Base-by-base conservation (phyloP, 345 rosid species). In the Ceriops tagal region DNA sequence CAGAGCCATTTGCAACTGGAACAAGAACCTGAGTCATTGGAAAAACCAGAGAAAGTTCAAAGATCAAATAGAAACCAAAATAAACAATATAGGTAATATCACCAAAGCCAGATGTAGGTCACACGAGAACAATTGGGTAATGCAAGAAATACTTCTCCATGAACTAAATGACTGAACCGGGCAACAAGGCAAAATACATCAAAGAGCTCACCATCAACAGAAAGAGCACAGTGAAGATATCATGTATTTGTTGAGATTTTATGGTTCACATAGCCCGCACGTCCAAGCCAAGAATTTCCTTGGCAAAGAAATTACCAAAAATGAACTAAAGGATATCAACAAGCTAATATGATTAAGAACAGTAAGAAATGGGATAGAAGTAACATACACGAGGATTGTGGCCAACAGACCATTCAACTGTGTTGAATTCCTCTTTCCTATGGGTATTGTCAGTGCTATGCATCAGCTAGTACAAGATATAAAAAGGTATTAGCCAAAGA, bases 1-100 rank as follows among this genome's bases (percentile, higher is more conserved):
- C 92, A 68, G 88, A 91, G 52, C 96, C 97, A 67, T 91, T 89
- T 73, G 97, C 96, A 74, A 87, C 82, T 18, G 97, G 93, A 74
- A 93, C 69, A 31, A 93, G 95, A 73, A 89, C 93, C 96, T 93
- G 84, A 53, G 35, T 18, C 71, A 72, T 70, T 69, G 32, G 59
- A 73, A 51, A 32, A 37, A 35, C 68, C 1, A 30, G 22, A 59
- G 30, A 31, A 69, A 31, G 37, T 18, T 31, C 1, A 61, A 27
- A 61, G 32, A 18, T 69, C 21, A n/a, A 24, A 28, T 39, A 8
- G 8, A 32, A 32, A 61, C 3, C 53, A 26, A 52, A 68, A 5
- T 11, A 37, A 5, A n/a, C 8, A 1, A 32, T 5, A 13, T 27
- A 64, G 5, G 18, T 43, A 71, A 55, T 4, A 39, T 55, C 64